Evolutionary conservation across 345 rosid species (phyloP).

Genomic region (Pistacia vera): DNA sequence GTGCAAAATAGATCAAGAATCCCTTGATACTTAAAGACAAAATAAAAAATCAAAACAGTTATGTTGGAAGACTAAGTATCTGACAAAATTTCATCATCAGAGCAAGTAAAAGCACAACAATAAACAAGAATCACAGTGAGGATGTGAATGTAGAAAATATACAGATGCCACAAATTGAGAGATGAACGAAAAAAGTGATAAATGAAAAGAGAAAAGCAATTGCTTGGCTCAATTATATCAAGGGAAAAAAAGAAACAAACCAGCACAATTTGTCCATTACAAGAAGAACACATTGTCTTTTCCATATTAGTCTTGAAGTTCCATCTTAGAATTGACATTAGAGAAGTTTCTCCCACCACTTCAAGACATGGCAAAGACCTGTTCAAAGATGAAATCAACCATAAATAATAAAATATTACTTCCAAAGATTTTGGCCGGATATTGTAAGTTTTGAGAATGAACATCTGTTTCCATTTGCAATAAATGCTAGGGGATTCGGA

Average conservation of each 20-base stretch:
- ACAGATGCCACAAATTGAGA: not conserved
- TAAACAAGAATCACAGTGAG: too few relatives aligned
- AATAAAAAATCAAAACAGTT: not conserved
- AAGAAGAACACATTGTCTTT: slow-evolving; percentile 56
- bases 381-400: slow-evolving; percentile 29
- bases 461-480: not conserved
- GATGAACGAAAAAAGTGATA: not conserved
- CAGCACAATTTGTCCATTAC: slow-evolving; percentile 61
- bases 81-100: too few relatives aligned
- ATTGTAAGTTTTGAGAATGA: not conserved
- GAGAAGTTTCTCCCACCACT: slow-evolving; percentile 67
- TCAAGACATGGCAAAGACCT: slow-evolving; percentile 82
- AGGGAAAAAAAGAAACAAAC: slow-evolving; percentile 34
- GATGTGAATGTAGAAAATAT: not conserved
- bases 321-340: slow-evolving; percentile 76
- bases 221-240: not conserved
- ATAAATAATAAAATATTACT: slow-evolving; percentile 1
- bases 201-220: not conserved
- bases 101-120: too few relatives aligned
- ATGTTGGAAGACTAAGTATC: too few relatives aligned
- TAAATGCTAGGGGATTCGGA: not conserved
- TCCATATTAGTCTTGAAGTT: slow-evolving; percentile 71
- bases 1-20: not conserved
- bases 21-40: not conserved
- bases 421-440: not conserved